phyloP scores from a whole-genome alignment of 2,329 filamentous ascomycete species.

The Alternaria novae-zelandiae region DNA sequence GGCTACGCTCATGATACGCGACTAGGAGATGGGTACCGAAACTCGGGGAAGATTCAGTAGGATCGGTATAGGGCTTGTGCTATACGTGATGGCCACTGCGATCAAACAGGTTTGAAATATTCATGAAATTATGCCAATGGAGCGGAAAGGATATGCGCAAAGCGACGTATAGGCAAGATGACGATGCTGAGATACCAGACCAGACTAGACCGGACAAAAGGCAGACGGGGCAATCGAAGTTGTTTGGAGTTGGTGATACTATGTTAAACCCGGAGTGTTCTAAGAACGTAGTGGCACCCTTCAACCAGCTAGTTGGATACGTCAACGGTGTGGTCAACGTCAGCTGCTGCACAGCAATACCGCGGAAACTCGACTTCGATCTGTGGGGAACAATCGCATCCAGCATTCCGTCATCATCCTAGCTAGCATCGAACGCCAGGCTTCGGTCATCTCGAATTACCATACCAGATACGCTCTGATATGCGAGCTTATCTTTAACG shows the following conservation, averaged over 20 bases:
- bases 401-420: conserved; percentile 25
- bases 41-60: neutral
- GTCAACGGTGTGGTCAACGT: conserved; percentile 13
- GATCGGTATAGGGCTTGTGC: neutral
- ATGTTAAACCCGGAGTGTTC: neutral
- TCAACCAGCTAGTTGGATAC: conserved; percentile 13
- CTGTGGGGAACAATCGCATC: conserved; percentile 28
- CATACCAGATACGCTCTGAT: conserved; percentile 17
- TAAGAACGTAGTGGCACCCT: conserved; percentile 11
- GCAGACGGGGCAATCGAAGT: neutral
- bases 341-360: conserved; percentile 12
- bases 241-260: neutral
- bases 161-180: neutral
- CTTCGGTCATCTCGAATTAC: conserved; percentile 9
- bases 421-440: conserved; percentile 4
- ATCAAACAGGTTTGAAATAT: neutral
- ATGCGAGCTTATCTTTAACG: conserved; percentile 47
- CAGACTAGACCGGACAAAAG: neutral
- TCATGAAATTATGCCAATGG: neutral
- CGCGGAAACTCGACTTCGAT: conserved; percentile 26
- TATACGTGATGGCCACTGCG: neutral
- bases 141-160: neutral
- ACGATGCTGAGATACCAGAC: neutral
- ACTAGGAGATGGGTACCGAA: neutral
- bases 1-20: conserved; percentile 26